Conservation (phyloP, 2,329 filamentous ascomycete species). For the Cordyceps tenuipes region DNA sequence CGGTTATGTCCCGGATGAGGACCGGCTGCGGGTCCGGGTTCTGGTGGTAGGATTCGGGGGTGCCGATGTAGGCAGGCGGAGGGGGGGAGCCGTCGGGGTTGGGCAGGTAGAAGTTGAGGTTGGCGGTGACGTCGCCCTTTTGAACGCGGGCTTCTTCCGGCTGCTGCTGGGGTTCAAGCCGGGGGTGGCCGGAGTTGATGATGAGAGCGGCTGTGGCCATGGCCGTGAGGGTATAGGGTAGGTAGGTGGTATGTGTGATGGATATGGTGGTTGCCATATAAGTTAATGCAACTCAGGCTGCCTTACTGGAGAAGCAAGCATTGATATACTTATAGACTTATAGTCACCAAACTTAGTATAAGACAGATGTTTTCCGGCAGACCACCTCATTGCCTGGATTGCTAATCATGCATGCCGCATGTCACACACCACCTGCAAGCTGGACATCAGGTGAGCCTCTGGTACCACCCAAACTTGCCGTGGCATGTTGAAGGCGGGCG, state of each 20-base stretch:
- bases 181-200: slow-evolving; percentile 1
- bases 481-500: background rate
- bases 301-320: background rate
- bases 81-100: slow-evolving; percentile 34
- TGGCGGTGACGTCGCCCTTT: slow-evolving; percentile 25
- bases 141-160: background rate
- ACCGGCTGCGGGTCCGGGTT: slow-evolving; percentile 21
- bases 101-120: slow-evolving; percentile 31
- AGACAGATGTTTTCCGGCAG: background rate
- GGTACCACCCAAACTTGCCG: background rate
- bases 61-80: slow-evolving; percentile 25
- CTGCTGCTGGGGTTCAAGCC: slow-evolving; percentile 8
- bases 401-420: slow-evolving; percentile 17
- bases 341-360: too few species aligned
- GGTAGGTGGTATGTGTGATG: background rate
- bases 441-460: background rate
- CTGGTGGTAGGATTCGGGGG: slow-evolving; percentile 27
- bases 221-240: background rate
- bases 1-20: slow-evolving; percentile 28
- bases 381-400: slow-evolving; percentile 21
- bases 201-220: slow-evolving; percentile 18
- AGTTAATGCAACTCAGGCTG: background rate
- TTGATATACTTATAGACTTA: background rate
- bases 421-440: background rate
- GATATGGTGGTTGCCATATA: background rate